Conservation (phyloP, 169 alveolate species). For the Theileria parva region DNA sequence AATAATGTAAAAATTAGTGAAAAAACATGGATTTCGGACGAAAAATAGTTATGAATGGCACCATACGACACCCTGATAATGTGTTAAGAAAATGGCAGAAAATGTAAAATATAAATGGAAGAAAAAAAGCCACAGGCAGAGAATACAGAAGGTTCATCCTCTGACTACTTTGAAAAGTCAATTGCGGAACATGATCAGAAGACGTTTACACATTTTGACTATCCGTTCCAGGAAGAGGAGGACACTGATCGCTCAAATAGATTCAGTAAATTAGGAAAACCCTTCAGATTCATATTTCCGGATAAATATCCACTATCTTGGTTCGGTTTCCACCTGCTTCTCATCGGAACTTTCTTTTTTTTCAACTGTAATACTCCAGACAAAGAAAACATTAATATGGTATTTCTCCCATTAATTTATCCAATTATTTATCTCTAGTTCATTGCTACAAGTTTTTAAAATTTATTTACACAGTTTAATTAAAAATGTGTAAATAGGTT, state of each 20-base stretch:
- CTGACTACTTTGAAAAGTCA: slow-evolving; percentile 14
- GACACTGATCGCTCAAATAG: neutral
- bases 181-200: slow-evolving; percentile 30
- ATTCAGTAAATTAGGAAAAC: neutral
- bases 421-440: neutral
- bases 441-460: neutral
- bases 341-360: slow-evolving; percentile 38
- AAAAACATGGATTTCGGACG: neutral
- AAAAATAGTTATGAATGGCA: slow-evolving; percentile 8
- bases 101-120: slow-evolving; percentile 23
- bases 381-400: neutral
- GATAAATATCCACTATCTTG: slow-evolving; percentile 48
- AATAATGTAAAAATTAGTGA: neutral
- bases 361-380: slow-evolving; percentile 40
- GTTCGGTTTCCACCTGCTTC: slow-evolving; percentile 33
- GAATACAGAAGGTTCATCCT: slow-evolving; percentile 1
- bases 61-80: slow-evolving; percentile 5
- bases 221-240: slow-evolving; percentile 25
- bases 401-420: neutral
- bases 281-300: slow-evolving; percentile 38
- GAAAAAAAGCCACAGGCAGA: neutral
- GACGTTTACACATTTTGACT: slow-evolving; percentile 15
- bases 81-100: neutral
- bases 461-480: neutral
- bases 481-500: slow-evolving; percentile 23